Evolutionary conservation across 208 protist genomes (phyloP).

Genomic region (Porcisia deanei): DNA sequence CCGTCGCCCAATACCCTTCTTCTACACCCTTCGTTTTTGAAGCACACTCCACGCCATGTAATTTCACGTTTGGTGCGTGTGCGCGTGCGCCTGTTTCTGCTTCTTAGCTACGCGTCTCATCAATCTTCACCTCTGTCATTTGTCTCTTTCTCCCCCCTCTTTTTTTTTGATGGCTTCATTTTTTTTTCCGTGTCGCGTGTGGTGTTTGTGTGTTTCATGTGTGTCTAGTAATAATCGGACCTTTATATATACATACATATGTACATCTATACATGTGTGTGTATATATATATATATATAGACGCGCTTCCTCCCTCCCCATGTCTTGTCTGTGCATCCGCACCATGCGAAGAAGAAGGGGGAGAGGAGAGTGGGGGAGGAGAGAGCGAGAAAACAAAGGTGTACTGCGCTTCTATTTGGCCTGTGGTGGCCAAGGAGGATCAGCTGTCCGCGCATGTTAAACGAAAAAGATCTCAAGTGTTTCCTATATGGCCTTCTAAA

Average conservation of each 20-base stretch:
- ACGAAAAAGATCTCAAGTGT: too few relatives aligned
- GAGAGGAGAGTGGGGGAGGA: neutral
- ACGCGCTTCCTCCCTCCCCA: neutral
- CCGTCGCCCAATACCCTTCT: neutral
- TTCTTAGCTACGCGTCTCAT: neutral
- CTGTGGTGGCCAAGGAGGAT: too few relatives aligned
- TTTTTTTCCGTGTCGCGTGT: constrained; percentile 2
- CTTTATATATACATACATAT: neutral
- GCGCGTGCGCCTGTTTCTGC: neutral
- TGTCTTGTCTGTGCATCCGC: too few relatives aligned
- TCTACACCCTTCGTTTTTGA: neutral
- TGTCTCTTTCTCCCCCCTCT: neutral
- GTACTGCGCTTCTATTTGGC: too few relatives aligned
- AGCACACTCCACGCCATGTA: too few relatives aligned
- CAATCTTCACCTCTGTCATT: constrained; percentile 1
- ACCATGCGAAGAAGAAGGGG: neutral
- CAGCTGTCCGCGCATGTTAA: too few relatives aligned
- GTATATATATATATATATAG: neutral
- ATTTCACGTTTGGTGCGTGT: neutral
- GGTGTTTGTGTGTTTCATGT: neutral
- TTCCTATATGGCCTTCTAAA: too few relatives aligned
- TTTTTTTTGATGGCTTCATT: neutral
- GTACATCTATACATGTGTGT: neutral
- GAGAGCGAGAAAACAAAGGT: neutral
- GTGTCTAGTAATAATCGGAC: neutral